A percentile compares a stretch with the other conserved stretches of the same genome.
Conservation (phyloP, 441 rosid species). For the Erodium chrysanthum region DNA sequence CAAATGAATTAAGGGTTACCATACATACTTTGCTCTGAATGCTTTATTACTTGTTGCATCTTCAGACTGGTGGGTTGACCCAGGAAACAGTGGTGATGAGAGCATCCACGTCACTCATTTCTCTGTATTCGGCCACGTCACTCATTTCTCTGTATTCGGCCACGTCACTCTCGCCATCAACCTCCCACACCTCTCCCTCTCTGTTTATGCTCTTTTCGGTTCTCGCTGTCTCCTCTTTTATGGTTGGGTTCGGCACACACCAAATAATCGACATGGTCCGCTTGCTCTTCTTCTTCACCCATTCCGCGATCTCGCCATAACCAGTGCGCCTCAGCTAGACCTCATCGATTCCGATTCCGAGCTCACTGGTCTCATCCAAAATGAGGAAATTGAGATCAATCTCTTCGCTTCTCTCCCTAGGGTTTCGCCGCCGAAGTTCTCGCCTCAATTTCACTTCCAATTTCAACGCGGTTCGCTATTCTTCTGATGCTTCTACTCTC, state of each 20-base stretch:
- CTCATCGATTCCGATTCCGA: not conserved
- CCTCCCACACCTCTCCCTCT: not conserved
- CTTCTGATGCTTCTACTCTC: constrained; percentile 19
- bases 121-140: not conserved
- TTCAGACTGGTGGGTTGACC: not conserved
- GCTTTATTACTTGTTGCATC: too few relatives aligned
- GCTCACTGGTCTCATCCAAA: not conserved
- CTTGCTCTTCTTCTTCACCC: not conserved
- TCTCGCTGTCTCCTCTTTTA: not conserved
- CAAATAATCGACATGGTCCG: not conserved
- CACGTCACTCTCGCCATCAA: constrained; percentile 3
- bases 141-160: not conserved
- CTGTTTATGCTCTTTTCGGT: not conserved
- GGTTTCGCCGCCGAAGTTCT: constrained; percentile 18
- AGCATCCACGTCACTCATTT: not conserved
- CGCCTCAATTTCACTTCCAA: constrained; percentile 4
- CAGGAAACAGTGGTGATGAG: not conserved
- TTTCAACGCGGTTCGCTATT: constrained; percentile 28
- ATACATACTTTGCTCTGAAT: too few relatives aligned
- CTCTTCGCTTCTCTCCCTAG: constrained; percentile 24
- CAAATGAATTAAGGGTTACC: too few relatives aligned
- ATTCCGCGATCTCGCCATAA: not conserved
- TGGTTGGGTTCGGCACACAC: not conserved
- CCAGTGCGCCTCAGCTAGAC: not conserved
- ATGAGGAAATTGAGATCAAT: constrained; percentile 34